A percentile compares a stretch with the other conserved stretches of the same genome.
phyloP scores from a whole-genome alignment of 257 asterid genomes.

The Misopates orontium region DNA sequence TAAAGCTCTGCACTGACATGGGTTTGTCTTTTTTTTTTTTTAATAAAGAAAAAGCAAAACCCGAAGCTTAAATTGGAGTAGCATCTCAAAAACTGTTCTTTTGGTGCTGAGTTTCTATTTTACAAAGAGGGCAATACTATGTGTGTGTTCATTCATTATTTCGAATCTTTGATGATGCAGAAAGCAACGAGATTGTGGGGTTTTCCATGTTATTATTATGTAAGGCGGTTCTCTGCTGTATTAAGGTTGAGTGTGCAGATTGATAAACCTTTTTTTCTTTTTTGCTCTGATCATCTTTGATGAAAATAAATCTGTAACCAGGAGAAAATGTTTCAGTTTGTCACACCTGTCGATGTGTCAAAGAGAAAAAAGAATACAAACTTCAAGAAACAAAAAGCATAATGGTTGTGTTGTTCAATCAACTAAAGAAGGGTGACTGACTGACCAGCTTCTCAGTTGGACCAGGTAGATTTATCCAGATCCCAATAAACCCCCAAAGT shows the following conservation, averaged over 20 bases:
- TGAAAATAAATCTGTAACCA: constrained; percentile 19
- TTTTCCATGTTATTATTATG: neutral
- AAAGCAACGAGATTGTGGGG: constrained; percentile 21
- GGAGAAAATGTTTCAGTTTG: constrained; percentile 32
- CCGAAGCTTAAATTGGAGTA: neutral
- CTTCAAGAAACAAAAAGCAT: constrained; percentile 79
- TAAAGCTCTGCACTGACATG: neutral
- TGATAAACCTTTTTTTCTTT: constrained; percentile 25
- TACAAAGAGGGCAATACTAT: constrained; percentile 31
- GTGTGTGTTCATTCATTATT: constrained; percentile 3
- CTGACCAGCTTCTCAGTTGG: constrained; percentile 53
- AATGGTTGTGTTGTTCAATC: constrained; percentile 68
- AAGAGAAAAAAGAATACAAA: constrained; percentile 38
- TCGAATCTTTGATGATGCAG: constrained; percentile 22
- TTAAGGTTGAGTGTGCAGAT: constrained; percentile 47
- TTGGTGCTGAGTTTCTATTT: constrained; percentile 21
- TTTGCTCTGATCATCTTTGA: constrained; percentile 25
- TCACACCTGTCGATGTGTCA: constrained; percentile 37
- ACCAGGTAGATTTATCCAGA: constrained; percentile 64
- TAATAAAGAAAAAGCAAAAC: no score
- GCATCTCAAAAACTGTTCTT: neutral
- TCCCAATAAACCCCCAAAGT: constrained; percentile 48
- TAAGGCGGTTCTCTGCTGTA: constrained; percentile 25
- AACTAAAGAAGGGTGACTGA: constrained; percentile 48
- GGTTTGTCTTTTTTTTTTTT: neutral